Percentiles rank a stretch among this genome's conserved stretches.
Evolutionary conservation across 345 rosid species (phyloP).

Genomic region (Euphorbia tirucalli): DNA sequence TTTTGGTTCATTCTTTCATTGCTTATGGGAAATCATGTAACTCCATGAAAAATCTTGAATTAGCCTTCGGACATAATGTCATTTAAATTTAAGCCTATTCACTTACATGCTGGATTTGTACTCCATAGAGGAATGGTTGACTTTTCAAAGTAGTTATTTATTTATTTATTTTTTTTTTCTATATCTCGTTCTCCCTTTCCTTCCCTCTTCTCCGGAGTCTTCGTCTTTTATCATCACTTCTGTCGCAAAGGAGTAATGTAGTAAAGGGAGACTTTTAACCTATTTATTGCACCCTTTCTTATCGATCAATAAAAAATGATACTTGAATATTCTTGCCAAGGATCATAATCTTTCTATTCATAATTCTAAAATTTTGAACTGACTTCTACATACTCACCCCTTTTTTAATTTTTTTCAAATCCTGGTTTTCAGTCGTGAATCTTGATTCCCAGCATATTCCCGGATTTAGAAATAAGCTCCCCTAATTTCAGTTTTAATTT

Average conservation of each 20-base stretch:
- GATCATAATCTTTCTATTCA: neutral
- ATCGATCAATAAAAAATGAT: neutral
- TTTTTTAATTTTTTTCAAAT: neutral
- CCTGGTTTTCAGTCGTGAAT: neutral
- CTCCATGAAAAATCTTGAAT: neutral
- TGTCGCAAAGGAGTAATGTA: neutral
- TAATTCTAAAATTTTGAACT: neutral
- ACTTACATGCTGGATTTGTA: neutral
- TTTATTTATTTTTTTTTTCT: neutral
- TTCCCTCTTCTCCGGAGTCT: slow-evolving; percentile 1
- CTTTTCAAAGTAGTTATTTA: too few species aligned
- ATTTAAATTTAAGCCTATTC: neutral
- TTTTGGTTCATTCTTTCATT: slow-evolving; percentile 1
- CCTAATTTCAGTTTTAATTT: too few species aligned
- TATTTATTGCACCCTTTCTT: neutral
- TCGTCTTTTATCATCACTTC: neutral
- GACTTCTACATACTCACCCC: neutral
- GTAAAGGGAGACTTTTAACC: neutral
- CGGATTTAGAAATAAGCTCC: too few species aligned
- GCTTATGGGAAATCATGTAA: neutral
- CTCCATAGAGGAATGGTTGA: neutral
- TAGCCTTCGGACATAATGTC: neutral
- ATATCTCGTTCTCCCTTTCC: neutral
- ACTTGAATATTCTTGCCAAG: neutral
- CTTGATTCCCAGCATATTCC: too few species aligned